A percentile compares a stretch with the other conserved stretches of the same genome.
Evolutionary conservation across 2,329 filamentous ascomycete genomes (phyloP).

Genomic region (Calonectria pseudoturangicola): DNA sequence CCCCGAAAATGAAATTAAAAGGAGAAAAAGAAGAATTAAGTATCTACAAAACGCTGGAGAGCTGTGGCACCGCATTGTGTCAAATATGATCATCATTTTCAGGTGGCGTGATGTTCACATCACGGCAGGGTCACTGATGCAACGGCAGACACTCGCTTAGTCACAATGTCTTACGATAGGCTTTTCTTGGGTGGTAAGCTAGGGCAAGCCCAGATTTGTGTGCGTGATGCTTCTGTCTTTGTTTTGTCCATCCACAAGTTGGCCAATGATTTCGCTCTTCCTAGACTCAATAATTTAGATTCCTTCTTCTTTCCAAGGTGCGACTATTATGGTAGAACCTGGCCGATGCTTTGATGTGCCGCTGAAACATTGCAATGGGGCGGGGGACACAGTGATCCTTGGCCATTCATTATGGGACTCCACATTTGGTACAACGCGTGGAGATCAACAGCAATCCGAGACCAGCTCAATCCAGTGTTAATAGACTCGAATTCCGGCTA

Average conservation of each 20-base stretch:
- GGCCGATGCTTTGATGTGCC: not conserved
- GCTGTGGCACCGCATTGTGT: not conserved
- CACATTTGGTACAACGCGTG: not conserved
- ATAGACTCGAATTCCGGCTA: not conserved
- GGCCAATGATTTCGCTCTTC: too few species aligned
- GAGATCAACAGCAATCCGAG: not conserved
- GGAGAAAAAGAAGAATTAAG: not conserved
- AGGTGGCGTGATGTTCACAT: constrained; percentile 13
- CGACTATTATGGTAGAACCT: not conserved
- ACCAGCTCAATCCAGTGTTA: not conserved
- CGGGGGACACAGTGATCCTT: too few species aligned
- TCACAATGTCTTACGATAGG: not conserved
- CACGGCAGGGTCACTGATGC: not conserved
- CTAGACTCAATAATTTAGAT: too few species aligned
- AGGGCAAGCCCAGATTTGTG: too few species aligned
- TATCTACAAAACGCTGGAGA: not conserved
- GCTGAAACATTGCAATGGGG: not conserved
- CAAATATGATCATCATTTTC: not conserved
- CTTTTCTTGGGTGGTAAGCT: too few species aligned
- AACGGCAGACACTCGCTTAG: not conserved
- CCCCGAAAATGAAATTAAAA: not conserved
- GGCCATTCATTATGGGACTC: not conserved
- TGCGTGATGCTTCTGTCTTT: not conserved
- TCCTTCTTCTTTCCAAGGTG: not conserved
- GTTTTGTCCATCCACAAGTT: too few species aligned